Evolutionary conservation across 1,284 basidiomycete species (phyloP).

Genomic region (Rhodotorula sp.): DNA sequence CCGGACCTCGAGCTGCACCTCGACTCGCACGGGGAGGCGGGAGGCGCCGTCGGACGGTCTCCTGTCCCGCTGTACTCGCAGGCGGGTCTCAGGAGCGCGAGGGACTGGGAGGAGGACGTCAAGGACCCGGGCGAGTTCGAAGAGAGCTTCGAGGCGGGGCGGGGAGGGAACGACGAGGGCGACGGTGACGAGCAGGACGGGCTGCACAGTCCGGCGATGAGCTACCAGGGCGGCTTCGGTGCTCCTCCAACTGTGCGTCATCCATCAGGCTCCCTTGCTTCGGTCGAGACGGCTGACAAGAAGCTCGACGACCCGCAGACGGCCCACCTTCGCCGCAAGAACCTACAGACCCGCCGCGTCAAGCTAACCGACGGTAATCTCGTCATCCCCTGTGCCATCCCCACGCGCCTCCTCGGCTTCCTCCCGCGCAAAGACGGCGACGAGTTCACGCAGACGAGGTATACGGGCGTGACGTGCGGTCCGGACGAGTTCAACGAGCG

Average conservation of each 20-base stretch:
- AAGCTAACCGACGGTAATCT: slow-evolving; percentile 73
- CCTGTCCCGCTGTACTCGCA: neutral
- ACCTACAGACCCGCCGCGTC: slow-evolving; percentile 54
- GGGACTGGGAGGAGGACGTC: slow-evolving; percentile 24
- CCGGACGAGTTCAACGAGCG: slow-evolving; percentile 87
- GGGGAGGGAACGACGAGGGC: slow-evolving; percentile 1
- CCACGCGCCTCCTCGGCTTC: slow-evolving; percentile 70
- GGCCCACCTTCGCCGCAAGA: slow-evolving; percentile 40
- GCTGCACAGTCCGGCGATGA: slow-evolving; percentile 22
- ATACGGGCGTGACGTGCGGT: slow-evolving; percentile 85
- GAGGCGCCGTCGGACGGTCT: neutral
- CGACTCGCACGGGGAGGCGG: neutral
- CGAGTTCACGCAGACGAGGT: slow-evolving; percentile 73
- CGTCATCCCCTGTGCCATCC: slow-evolving; percentile 79
- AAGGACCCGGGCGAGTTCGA: slow-evolving; percentile 30
- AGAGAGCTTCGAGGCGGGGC: slow-evolving; percentile 32
- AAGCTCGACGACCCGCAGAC: slow-evolving; percentile 8
- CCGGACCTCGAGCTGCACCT: slow-evolving; percentile 23
- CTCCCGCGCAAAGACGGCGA: slow-evolving; percentile 75
- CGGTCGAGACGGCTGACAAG: no score
- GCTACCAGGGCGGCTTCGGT: slow-evolving; percentile 38
- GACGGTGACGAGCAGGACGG: slow-evolving; percentile 4
- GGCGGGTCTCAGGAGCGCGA: neutral
- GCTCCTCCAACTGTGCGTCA: slow-evolving; percentile 33
- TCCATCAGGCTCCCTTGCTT: neutral